Percentiles rank a stretch among this genome's conserved stretches.
Conservation (phyloP, 2,329 filamentous ascomycete genomes). For the Cytospora mali region DNA sequence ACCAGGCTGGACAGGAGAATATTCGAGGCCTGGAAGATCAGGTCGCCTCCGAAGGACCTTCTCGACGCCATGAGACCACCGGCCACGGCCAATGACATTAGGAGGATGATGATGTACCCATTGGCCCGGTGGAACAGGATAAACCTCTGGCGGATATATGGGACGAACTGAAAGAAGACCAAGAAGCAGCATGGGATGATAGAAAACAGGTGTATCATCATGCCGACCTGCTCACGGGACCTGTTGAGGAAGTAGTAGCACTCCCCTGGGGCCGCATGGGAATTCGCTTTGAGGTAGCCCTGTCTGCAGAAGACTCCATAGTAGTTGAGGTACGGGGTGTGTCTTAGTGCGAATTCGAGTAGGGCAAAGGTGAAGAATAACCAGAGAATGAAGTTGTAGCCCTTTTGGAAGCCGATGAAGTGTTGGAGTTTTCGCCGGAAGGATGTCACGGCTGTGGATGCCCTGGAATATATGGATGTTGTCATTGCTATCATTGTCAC, state of each 20-base stretch:
- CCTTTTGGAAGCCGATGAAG: conserved; percentile 56
- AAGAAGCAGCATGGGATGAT: conserved; percentile 51
- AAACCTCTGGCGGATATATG: conserved; percentile 48
- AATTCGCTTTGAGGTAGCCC: conserved; percentile 26
- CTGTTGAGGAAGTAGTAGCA: conserved; percentile 28
- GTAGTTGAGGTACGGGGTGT: conserved; percentile 53
- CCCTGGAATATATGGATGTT: not conserved
- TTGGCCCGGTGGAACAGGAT: conserved; percentile 61
- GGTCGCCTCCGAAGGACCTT: conserved; percentile 55
- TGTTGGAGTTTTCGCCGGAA: conserved; percentile 43
- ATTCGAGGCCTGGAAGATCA: conserved; percentile 51
- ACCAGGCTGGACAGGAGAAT: conserved; percentile 50
- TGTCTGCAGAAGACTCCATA: conserved; percentile 41
- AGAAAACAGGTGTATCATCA: conserved; percentile 48
- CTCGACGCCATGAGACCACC: conserved; percentile 57
- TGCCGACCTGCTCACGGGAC: conserved; percentile 40
- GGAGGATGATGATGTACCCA: conserved; percentile 56
- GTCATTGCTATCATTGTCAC: not conserved
- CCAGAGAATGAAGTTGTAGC: conserved; percentile 61
- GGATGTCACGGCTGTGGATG: not conserved
- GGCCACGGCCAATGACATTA: conserved; percentile 49
- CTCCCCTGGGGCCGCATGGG: conserved; percentile 27
- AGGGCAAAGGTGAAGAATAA: conserved; percentile 50
- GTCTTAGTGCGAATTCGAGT: conserved; percentile 51
- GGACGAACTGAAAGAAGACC: conserved; percentile 52